Base-by-base conservation (phyloP, 331 rosid genomes). In the Pyrus hybrid region DNA sequence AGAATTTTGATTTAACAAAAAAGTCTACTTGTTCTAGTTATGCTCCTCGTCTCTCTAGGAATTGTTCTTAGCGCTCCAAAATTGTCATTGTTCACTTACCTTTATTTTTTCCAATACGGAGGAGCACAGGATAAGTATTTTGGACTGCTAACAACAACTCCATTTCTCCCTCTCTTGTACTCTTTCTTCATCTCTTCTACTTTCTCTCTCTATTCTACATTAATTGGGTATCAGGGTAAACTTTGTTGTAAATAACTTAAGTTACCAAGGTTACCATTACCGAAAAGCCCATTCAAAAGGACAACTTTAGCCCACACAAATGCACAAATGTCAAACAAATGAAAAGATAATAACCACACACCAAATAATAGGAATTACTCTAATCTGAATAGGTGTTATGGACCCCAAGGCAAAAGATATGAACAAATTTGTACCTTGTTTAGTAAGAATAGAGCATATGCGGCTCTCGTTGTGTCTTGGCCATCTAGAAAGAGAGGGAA, bases 401-500 rank as follows among this genome's bases (percentile, higher is more conserved):
- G 61, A 64, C 35, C 16, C 69, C 13, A 30, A 37, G 57, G 57
- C 45, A 75, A 63, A 12, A 80, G 51, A 65, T 8, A 30, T 37
- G 62, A 57, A 71, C 33, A 56, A 77, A 76, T 78, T 23, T 29
- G 67, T 77, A 95, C 99, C 97, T 95, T 95, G 82, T 92, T 95
- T 75, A 95, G 75, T 67, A 95, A 88, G 87, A 92, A 95, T 63
- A 92, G 90, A 25, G 97, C 99, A 77, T 95, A 95, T 77, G 93
- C 96, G 17, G 97, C 96, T 82, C 89, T 92, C 25, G 99, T 92
- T 68, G 93, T 95, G 86, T 95, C 99, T 81, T 91, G 97, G 65
- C 97, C 99, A 67, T 95, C 96, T 81, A 90, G 83, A 82, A 86
- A 92, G 17, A 95, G 97, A 63, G 99, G 97, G 75, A 95, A 95